These are phyloP conservation scores for Phytophthora vignae DNA, from an alignment of 352 stramenopile species.

Conservation along the genomic window DNA sequence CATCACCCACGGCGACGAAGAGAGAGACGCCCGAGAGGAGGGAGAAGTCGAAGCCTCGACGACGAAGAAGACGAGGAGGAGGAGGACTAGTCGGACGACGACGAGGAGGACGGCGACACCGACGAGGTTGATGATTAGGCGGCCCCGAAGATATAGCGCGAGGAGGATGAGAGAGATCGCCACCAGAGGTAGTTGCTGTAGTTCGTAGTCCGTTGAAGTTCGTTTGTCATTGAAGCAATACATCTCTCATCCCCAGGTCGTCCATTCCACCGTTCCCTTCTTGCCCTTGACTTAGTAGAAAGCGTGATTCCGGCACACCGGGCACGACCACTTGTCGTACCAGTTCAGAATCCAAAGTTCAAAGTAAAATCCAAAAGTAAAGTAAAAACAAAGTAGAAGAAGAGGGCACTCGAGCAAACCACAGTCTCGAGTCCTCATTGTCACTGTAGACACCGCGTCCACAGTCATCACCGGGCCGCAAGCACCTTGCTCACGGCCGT, in stretches of 20 bases:
- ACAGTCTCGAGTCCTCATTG: too few relatives aligned
- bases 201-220: too few relatives aligned
- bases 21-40: neutral
- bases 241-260: too few relatives aligned
- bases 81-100: neutral
- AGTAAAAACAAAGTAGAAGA: neutral
- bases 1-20: neutral
- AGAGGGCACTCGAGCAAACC: neutral
- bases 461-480: too few relatives aligned
- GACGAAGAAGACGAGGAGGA: neutral
- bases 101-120: neutral
- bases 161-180: too few relatives aligned
- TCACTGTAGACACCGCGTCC: neutral
- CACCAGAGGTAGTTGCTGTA: too few relatives aligned
- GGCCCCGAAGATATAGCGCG: too few relatives aligned
- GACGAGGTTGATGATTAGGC: neutral
- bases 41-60: too few relatives aligned
- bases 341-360: neutral
- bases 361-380: neutral
- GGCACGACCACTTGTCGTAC: neutral
- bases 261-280: neutral
- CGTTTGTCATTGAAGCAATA: too few relatives aligned
- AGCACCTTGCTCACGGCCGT: too few relatives aligned
- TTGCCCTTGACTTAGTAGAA: neutral
- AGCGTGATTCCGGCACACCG: neutral